Percentiles rank a stretch among this genome's conserved stretches.
Conservation (phyloP, 2,329 filamentous ascomycete species). For the Keithomyces neogunnii region DNA sequence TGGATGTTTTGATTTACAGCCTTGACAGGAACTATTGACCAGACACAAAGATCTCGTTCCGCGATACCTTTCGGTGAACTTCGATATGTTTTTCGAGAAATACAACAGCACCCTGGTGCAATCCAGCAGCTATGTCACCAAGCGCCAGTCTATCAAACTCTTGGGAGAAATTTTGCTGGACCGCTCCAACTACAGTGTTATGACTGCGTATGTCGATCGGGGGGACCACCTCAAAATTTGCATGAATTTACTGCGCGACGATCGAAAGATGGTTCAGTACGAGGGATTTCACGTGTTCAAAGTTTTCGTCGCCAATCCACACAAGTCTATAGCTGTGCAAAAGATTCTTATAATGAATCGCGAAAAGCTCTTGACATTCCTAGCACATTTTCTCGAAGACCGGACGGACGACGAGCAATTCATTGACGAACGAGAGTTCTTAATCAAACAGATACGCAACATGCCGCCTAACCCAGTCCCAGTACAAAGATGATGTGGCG, state of each 20-base stretch:
- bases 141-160: slow-evolving; percentile 95
- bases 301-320: slow-evolving; percentile 96
- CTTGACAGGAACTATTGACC: slow-evolving; percentile 75
- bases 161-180: slow-evolving; percentile 92
- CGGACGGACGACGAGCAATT: slow-evolving; percentile 97
- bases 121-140: slow-evolving; percentile 94
- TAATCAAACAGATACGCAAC: slow-evolving; percentile 85
- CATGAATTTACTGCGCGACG: slow-evolving; percentile 94
- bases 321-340: slow-evolving; percentile 94
- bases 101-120: slow-evolving; percentile 86
- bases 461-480: slow-evolving; percentile 52
- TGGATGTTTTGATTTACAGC: neutral
- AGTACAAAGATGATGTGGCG: slow-evolving; percentile 31
- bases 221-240: slow-evolving; percentile 96
- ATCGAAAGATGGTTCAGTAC: slow-evolving; percentile 98
- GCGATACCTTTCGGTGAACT: slow-evolving; percentile 80
- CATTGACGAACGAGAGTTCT: slow-evolving; percentile 92
- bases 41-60: slow-evolving; percentile 89
- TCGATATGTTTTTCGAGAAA: slow-evolving; percentile 82
- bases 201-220: slow-evolving; percentile 93
- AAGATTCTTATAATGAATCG: slow-evolving; percentile 95
- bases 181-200: slow-evolving; percentile 92
- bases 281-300: slow-evolving; percentile 99
- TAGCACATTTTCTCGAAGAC: slow-evolving; percentile 88
- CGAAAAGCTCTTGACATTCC: slow-evolving; percentile 79